Base-by-base conservation (phyloP, 805 yeast genomes). In the Starmerella ratchasimensis region DNA sequence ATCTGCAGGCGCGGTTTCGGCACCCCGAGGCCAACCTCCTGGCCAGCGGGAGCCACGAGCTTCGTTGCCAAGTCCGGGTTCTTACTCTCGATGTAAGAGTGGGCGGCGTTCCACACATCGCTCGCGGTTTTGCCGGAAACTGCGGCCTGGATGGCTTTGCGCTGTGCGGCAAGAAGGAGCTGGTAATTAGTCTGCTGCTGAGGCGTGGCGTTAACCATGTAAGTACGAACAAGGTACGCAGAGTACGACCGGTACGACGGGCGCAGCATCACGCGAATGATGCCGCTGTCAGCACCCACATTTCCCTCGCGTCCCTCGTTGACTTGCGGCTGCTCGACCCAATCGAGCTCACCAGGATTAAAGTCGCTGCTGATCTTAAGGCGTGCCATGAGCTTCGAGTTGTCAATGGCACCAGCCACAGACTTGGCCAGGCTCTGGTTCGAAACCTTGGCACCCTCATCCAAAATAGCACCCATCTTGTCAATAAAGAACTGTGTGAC, bases 241-340 rank as follows among this genome's bases (percentile, higher is more conserved):
- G 94, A 82, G 60, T 88, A 88, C 32, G 80, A 75, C 54, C 76
- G 81, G 62, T 84, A 88, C 51, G 94, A 72, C 44, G 88, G 66
- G 37, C 94, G 95, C 44, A 90, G 61, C 2, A 93, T 76, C 5
- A 93, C 72, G 46, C 84, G 60, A 36, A 88, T 84, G 25, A 80
- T 83, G 18, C 94, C 88, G 13, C 71, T 71, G n/a, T n/a, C n/a
- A 7, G 81, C 78, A 34, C 70, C 68, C 36, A 79, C 63, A 47
- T 69, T 71, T 45, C 69, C 72, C 2, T 15, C 25, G 10, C 16
- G 18, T 42, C 72, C 69, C 36, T 72, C 71, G 38, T 93, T 93
- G 49, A 93, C 78, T 61, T 83, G 93, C 21, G 97, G 96, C 38
- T 84, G 74, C 58, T 81, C 83, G 47, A 93, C 80, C 95, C 96